Conservation (phyloP, 2,329 filamentous ascomycete genomes). For the Pseudogymnoascus sp. region DNA sequence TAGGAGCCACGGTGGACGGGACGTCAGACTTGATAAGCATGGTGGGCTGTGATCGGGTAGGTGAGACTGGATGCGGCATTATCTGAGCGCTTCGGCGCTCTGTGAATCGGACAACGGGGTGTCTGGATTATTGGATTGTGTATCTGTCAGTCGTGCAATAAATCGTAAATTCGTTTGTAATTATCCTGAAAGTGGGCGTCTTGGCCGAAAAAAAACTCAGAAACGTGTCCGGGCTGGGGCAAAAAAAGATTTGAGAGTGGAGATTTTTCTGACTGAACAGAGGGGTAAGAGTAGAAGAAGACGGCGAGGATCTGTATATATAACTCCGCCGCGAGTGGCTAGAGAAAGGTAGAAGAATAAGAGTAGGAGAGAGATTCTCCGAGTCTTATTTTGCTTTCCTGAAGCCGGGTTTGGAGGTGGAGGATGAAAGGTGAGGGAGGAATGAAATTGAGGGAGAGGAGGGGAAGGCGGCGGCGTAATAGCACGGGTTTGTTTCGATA, state of each 20-base stretch:
- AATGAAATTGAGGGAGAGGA: not conserved
- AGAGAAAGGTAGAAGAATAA: slow-evolving; percentile 17
- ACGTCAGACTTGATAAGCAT: slow-evolving; percentile 38
- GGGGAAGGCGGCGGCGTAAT: not conserved
- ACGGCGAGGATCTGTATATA: not conserved
- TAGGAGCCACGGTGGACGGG: slow-evolving; percentile 40
- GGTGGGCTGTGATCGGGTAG: slow-evolving; percentile 33
- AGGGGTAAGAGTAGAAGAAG: not conserved
- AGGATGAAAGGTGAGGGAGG: slow-evolving; percentile 6
- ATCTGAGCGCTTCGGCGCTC: slow-evolving; percentile 20
- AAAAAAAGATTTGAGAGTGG: slow-evolving; percentile 8
- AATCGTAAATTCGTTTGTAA: slow-evolving; percentile 6
- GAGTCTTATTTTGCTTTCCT: slow-evolving; percentile 7
- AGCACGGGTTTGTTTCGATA: not conserved
- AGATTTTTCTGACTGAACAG: not conserved
- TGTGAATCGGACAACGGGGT: not conserved
- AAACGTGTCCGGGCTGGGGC: not conserved
- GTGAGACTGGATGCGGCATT: slow-evolving; percentile 40
- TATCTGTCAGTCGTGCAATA: slow-evolving; percentile 2
- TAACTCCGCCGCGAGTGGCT: slow-evolving; percentile 28
- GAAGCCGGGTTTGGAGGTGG: slow-evolving; percentile 9
- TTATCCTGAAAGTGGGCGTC: slow-evolving; percentile 5
- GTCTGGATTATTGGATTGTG: not conserved
- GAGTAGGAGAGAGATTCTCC: slow-evolving; percentile 5
- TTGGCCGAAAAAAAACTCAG: not conserved